phyloP scores from a whole-genome alignment of 2,329 filamentous ascomycete genomes.

The Lachnellula cervina region DNA sequence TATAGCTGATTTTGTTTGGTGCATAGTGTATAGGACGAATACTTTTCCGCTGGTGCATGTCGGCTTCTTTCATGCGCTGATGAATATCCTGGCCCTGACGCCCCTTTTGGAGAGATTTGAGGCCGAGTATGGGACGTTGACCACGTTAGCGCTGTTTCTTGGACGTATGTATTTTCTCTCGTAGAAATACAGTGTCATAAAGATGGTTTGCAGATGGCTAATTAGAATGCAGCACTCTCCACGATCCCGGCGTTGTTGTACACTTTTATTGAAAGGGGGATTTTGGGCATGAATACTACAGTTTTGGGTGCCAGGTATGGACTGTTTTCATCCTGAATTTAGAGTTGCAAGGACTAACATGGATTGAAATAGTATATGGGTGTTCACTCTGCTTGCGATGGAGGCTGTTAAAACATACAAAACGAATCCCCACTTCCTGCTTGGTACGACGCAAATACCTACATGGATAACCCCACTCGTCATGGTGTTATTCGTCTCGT shows the following conservation, averaged over 20 bases:
- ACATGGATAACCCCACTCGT: conserved; percentile 90
- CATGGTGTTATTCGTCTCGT: conserved; percentile 66
- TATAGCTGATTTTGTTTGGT: neutral
- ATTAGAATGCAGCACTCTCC: conserved; percentile 54
- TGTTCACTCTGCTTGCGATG: conserved; percentile 79
- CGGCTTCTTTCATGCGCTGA: conserved; percentile 71
- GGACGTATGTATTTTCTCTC: conserved; percentile 62
- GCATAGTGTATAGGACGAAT: conserved; percentile 81
- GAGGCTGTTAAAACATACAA: conserved; percentile 84
- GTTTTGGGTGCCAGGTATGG: conserved; percentile 78
- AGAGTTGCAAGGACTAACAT: conserved; percentile 20
- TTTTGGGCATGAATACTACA: conserved; percentile 66
- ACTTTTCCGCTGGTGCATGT: conserved; percentile 86
- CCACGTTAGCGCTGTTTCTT: conserved; percentile 80
- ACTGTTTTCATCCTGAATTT: neutral
- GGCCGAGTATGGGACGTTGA: conserved; percentile 83
- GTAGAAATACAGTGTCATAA: neutral
- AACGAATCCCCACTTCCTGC: conserved; percentile 70
- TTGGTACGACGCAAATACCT: conserved; percentile 64
- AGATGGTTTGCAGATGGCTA: neutral
- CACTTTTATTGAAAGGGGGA: conserved; percentile 67
- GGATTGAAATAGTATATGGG: conserved; percentile 65
- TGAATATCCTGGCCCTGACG: conserved; percentile 75
- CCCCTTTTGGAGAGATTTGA: conserved; percentile 95
- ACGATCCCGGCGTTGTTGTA: conserved; percentile 81